Evolutionary conservation across 345 rosid genomes (phyloP), one percentile per base, ranked within the genome.

Genomic region (Leavenworthia alabamica): DNA sequence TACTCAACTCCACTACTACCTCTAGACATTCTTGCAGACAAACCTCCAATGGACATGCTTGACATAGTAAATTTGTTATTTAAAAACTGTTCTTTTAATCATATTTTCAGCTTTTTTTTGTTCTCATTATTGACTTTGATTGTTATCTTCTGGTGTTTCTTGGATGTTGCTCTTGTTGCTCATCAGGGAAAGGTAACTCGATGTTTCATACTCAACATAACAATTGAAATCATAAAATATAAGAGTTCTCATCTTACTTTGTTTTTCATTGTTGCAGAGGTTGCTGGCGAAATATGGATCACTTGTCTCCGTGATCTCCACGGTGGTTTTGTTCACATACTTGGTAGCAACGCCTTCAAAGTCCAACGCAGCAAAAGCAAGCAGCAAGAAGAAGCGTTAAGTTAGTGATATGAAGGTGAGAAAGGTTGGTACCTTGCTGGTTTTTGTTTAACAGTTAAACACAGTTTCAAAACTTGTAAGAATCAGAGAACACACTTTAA

Each of bases 331-430:
- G 71, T 94, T 94, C 51, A 73, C 88, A 22, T 84, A 77, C 81
- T 66, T 90, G 72, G 27, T 94, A 29, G 58, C 76, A 36, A 47
- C 77, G 23, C 97, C 97, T 8, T 37, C 42, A 37, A 90, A 82
- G 76, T 82, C 96, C 24, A 71, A 49, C 44, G 59, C 51, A 16
- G 78, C 84, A 20, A 89, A 82, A 71, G 81, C 73, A 7, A 71
- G 86, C 89, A 75, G 86, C 96, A 93, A 87, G 85, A 93, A 93
- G 83, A 94, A 66, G 81, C 95, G 95, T 19, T 90, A 61, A 71
- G 56, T 5, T 31, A 16, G 19, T 46, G 64, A 54, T 4, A 55
- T 29, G 43, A 60, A 53, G 50, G 8, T 27, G 67, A 26, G 51
- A 37, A 51, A 28, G 13, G 35, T 42, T 53, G 67, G 32, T 45